phyloP scores from a whole-genome alignment of 257 asterid species.

The Solanum peruvianum region DNA sequence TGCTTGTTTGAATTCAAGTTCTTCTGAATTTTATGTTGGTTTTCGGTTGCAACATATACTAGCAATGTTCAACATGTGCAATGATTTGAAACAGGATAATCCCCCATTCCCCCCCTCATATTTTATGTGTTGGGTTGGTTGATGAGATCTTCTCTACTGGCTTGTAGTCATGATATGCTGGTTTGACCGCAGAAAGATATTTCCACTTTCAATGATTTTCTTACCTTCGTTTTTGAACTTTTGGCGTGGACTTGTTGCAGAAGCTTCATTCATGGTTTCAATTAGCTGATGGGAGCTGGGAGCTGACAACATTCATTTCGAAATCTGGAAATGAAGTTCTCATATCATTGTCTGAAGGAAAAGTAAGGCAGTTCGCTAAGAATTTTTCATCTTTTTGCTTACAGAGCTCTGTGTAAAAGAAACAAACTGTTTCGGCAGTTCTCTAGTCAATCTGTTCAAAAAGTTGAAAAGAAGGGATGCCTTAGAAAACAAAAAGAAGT shows the following conservation, averaged over 20 bases:
- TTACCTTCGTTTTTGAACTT: background rate
- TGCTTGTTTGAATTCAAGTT: background rate
- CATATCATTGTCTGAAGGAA: slow-evolving; percentile 62
- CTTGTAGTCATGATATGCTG: background rate
- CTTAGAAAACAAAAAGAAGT: background rate
- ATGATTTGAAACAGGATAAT: background rate
- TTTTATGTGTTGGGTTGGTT: background rate
- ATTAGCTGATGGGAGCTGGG: slow-evolving; percentile 92
- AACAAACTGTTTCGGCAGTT: background rate
- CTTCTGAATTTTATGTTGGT: background rate
- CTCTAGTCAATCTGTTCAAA: background rate
- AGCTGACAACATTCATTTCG: slow-evolving; percentile 65
- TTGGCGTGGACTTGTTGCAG: slow-evolving; percentile 27
- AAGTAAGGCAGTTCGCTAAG: slow-evolving; percentile 35
- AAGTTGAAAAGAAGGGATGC: background rate
- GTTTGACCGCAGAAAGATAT: background rate
- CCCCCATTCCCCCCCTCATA: background rate
- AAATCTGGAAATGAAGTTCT: slow-evolving; percentile 61
- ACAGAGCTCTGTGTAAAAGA: background rate
- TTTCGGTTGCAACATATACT: background rate
- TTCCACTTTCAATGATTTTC: background rate
- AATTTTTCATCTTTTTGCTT: background rate
- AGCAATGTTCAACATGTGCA: background rate
- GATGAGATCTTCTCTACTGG: background rate
- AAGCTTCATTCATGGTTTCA: slow-evolving; percentile 82